Evolutionary conservation across 305 asterid genomes (phyloP).

Genomic region (Fraxinus sp.): DNA sequence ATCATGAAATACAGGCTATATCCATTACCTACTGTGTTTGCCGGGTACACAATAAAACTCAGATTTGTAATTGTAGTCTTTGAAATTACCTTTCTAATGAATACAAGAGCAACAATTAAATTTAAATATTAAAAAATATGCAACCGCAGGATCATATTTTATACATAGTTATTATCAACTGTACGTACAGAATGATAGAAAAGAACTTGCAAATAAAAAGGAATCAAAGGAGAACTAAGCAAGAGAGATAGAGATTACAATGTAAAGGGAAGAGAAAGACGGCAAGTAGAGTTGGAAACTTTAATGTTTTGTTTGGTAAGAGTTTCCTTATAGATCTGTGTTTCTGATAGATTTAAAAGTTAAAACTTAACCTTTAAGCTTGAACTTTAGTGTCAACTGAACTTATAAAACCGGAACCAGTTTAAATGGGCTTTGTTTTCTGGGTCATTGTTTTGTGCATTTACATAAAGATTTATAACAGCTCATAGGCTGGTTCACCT

Average conservation of each 20-base stretch:
- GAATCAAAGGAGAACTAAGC: not conserved
- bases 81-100: not conserved
- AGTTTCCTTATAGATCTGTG: not conserved
- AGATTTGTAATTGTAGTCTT: not conserved
- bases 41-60: not conserved
- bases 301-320: not conserved
- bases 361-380: not conserved
- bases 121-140: not conserved
- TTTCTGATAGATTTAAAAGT: not conserved
- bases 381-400: not conserved
- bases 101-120: not conserved
- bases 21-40: not conserved
- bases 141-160: not conserved
- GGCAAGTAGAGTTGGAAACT: not conserved
- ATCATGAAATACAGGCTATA: not conserved
- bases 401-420: not conserved
- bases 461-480: not conserved
- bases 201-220: not conserved
- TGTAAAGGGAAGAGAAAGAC: not conserved
- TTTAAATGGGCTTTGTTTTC: not conserved
- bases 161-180: not conserved
- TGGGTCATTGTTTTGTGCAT: not conserved
- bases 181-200: not conserved
- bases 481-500: not conserved
- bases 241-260: not conserved